A percentile compares a stretch with the other conserved stretches of the same genome.
Conservation (phyloP, 176 grass and related monocot species). For the Triticum turgidum region DNA sequence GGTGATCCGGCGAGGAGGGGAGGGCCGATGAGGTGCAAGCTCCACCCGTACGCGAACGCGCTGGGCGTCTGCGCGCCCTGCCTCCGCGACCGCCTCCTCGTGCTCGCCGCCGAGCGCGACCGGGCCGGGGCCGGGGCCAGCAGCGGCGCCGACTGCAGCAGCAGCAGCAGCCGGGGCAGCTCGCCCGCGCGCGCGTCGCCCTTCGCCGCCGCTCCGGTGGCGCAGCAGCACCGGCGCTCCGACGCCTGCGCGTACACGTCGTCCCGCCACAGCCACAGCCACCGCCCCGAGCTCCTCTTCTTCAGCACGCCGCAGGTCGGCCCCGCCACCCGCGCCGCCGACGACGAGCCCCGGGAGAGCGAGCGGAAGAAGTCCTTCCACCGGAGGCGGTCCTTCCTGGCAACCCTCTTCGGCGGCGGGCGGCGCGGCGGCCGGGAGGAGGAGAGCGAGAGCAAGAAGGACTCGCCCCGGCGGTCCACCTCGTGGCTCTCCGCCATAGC, state of each 20-base stretch:
- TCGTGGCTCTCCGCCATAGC: slow-evolving; percentile 49
- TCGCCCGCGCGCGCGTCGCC: slow-evolving; percentile 39
- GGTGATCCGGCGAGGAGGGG: background rate
- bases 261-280: background rate
- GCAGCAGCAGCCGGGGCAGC: slow-evolving; percentile 5
- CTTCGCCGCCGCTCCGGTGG: background rate
- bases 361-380: background rate
- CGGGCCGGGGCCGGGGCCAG: background rate
- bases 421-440: slow-evolving; percentile 15
- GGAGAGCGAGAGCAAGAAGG: background rate
- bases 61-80: slow-evolving; percentile 76
- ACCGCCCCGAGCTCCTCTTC: slow-evolving; percentile 48
- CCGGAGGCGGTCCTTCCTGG: slow-evolving; percentile 13
- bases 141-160: background rate
- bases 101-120: slow-evolving; percentile 45
- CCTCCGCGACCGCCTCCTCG: slow-evolving; percentile 71
- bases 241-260: slow-evolving; percentile 39
- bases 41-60: slow-evolving; percentile 61
- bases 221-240: slow-evolving; percentile 42
- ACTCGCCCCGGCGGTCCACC: slow-evolving; percentile 34
- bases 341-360: background rate
- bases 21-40: slow-evolving; percentile 69
- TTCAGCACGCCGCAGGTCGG: slow-evolving; percentile 66
- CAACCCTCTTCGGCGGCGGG: slow-evolving; percentile 42
- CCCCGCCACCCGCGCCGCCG: slow-evolving; percentile 16